These are phyloP conservation scores for Lablab purpureus DNA, from an alignment of 306 rosid genomes.

Conservation along the genomic window DNA sequence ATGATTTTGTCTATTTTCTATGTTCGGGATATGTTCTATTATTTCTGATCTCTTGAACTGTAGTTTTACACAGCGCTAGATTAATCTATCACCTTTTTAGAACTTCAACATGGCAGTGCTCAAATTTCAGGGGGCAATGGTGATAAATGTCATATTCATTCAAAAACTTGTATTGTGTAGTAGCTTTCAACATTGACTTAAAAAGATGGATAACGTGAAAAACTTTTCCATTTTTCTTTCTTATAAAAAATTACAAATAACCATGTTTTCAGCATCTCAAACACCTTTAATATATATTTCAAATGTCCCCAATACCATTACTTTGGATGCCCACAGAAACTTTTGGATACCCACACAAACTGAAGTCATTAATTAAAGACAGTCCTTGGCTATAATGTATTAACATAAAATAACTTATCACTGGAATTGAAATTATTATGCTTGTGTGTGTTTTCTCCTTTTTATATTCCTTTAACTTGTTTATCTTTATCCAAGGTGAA, in stretches of 20 bases:
- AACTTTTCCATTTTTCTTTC: constrained; percentile 15
- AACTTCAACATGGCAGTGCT: constrained; percentile 48
- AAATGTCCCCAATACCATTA: too few species aligned
- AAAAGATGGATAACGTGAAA: constrained; percentile 20
- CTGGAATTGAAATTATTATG: too few species aligned
- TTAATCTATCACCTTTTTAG: constrained; percentile 16
- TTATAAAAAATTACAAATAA: constrained; percentile 9
- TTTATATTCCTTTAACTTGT: too few species aligned
- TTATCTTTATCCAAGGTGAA: too few species aligned
- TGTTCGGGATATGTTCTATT: constrained; percentile 44
- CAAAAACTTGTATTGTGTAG: constrained; percentile 20
- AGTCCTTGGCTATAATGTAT: too few species aligned
- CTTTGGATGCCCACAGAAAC: too few species aligned
- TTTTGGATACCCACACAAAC: too few species aligned
- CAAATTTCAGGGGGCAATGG: constrained; percentile 45
- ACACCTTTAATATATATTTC: neutral
- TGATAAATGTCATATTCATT: constrained; percentile 42
- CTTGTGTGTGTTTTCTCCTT: too few species aligned
- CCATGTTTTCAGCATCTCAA: constrained; percentile 35
- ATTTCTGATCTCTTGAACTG: constrained; percentile 29
- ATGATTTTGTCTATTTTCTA: constrained; percentile 37
- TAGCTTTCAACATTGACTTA: constrained; percentile 44
- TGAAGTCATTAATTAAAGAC: too few species aligned
- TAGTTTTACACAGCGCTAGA: neutral
- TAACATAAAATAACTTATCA: too few species aligned